Evolutionary conservation across 352 stramenopile genomes (phyloP), one percentile per base, ranked within the genome.

Genomic region (Phytophthora fragariaefolia): DNA sequence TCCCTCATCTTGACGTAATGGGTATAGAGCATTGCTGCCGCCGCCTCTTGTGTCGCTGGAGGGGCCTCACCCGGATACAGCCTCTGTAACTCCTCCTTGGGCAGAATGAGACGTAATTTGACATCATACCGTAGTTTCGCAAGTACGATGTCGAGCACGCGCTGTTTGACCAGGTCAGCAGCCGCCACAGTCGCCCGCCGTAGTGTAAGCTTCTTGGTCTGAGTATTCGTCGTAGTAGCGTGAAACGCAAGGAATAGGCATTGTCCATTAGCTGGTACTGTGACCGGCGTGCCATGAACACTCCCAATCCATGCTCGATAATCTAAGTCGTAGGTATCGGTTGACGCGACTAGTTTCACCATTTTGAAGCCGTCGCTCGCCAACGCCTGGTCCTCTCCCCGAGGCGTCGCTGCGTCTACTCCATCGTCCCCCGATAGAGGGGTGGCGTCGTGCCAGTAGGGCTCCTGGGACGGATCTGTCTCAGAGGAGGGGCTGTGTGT

Each of bases 101-200:
- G 46, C 13, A 40, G 13, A 6, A 53, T 20, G 10, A 51, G 45
- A 20, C 20, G 36, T 6, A 53, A 38, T 24, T 53, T 20, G 7
- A 53, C 26, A 53, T 53, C 46, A 20, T 38, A 53, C 4, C 46
- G 13, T 2, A 53, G 17, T 9, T 53, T 53, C 23, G 46, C 46
- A 4, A 53, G 17, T 3, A 53, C 23, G 38, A 53, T 36, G 18
- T 53, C 46, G 9, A 24, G 26, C 6, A 53, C 27, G 12, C 32
- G 46, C 23, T 18, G n/a, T 6, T 53, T 53, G 24, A 51, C 13
- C 30, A 36, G 9, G 30, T 7, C 30, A 36, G 8, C 30, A 36
- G 30, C 5, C 8, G 13, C 13, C 8, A 36, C 30, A 36, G 30
- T 12, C 30, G 30, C n/a, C n/a, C n/a, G n/a, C n/a, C n/a, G n/a